A percentile compares a stretch with the other conserved stretches of the same genome.
Conservation (phyloP, 176 grass and related monocot species). For the Hsuehochloa calcarea region DNA sequence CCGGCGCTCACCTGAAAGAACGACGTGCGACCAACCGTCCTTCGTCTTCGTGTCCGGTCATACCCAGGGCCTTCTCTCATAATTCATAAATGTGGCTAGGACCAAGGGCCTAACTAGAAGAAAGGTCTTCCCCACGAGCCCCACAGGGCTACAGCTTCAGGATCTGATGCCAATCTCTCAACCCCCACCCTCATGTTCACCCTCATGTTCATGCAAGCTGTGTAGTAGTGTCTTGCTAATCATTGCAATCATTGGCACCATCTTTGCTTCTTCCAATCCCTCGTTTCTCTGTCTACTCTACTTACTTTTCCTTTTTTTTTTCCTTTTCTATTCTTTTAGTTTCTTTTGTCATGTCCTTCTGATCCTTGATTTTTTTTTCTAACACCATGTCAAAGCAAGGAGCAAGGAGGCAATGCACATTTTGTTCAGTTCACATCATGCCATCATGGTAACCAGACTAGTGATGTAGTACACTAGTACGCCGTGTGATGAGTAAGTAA, state of each 20-base stretch:
- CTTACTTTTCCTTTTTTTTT: not conserved
- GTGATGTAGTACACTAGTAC: not conserved
- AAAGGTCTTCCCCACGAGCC: not conserved
- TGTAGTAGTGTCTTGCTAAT: conserved; percentile 17
- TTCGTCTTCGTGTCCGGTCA: not conserved
- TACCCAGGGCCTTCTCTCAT: not conserved
- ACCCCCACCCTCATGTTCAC: conserved; percentile 29
- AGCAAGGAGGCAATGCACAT: not conserved
- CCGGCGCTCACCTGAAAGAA: not conserved
- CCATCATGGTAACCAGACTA: not conserved
- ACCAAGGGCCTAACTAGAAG: not conserved
- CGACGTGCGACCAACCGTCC: conserved; percentile 37
- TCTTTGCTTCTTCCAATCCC: conserved; percentile 20
- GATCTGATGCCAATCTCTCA: conserved; percentile 42
- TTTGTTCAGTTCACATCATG: not conserved
- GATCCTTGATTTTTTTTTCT: not conserved
- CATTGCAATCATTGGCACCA: conserved; percentile 55
- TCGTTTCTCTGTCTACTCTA: not conserved
- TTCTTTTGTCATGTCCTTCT: conserved; percentile 9
- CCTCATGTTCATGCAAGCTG: not conserved
- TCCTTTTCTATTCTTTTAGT: not conserved
- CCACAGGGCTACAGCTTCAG: not conserved
- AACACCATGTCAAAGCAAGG: not conserved
- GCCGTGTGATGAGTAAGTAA: not conserved
- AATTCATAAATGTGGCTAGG: not conserved